Percentiles rank a stretch among this genome's conserved stretches.
phyloP scores from a whole-genome alignment of 352 stramenopile genomes.

The Vaucheria bursata region DNA sequence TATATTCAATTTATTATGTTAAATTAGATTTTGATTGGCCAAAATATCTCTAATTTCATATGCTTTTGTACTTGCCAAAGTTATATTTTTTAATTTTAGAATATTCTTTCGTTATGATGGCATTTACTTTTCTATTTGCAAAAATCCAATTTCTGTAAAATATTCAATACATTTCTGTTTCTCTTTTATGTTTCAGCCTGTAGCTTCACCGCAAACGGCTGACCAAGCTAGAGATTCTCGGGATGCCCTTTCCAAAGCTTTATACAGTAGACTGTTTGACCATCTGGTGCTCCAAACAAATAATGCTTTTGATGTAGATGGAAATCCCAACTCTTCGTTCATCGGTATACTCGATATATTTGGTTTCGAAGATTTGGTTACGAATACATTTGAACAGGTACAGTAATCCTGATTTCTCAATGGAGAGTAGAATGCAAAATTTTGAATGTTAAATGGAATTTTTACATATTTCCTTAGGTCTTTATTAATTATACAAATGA shows the following conservation, averaged over 20 bases:
- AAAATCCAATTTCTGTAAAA: too few species aligned
- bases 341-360: slow-evolving; percentile 75
- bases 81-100: too few species aligned
- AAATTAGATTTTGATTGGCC: too few species aligned
- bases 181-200: slow-evolving; percentile 13
- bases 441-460: too few species aligned
- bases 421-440: not conserved
- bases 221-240: slow-evolving; percentile 27
- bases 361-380: slow-evolving; percentile 65
- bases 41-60: too few species aligned
- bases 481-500: slow-evolving; percentile 75
- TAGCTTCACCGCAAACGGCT: slow-evolving; percentile 31
- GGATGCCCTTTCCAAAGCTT: slow-evolving; percentile 63
- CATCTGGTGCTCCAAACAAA: slow-evolving; percentile 61
- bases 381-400: slow-evolving; percentile 60
- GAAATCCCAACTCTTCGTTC: slow-evolving; percentile 62
- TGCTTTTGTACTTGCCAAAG: too few species aligned
- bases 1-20: too few species aligned
- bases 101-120: too few species aligned
- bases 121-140: too few species aligned
- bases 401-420: not conserved
- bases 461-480: too few species aligned
- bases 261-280: slow-evolving; percentile 81
- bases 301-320: slow-evolving; percentile 75
- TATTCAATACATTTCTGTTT: too few species aligned